These are phyloP conservation scores for Cylindricascospora bacillispora DNA, from an alignment of 1,139 yeast species.

Conservation along the genomic window DNA sequence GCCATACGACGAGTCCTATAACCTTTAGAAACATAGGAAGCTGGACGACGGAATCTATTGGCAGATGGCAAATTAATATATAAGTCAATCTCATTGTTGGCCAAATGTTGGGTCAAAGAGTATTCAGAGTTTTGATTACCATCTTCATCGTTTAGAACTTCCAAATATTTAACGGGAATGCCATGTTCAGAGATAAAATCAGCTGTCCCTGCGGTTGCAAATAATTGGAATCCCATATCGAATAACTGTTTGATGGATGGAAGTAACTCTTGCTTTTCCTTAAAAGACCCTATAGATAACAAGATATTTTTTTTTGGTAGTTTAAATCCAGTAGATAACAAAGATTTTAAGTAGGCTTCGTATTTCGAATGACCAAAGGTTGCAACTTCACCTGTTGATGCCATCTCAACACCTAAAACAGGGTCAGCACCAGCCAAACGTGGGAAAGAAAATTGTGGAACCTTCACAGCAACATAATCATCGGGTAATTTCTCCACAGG, in stretches of 20 bases:
- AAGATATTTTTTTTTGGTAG: conserved; percentile 91
- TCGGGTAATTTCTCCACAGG: conserved; percentile 83
- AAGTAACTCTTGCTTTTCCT: conserved; percentile 86
- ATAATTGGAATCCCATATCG: conserved; percentile 77
- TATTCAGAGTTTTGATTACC: conserved; percentile 79
- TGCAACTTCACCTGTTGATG: conserved; percentile 99
- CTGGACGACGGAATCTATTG: conserved; percentile 97
- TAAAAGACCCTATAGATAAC: conserved; percentile 92
- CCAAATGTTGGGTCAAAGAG: conserved; percentile 91
- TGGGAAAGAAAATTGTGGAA: conserved; percentile 96
- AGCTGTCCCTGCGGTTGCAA: conserved; percentile 98
- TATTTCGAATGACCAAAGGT: conserved; percentile 91
- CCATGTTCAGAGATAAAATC: conserved; percentile 94
- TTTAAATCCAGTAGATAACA: conserved; percentile 89
- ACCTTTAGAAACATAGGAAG: conserved; percentile 94
- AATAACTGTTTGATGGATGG: conserved; percentile 75
- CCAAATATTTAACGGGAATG: conserved; percentile 89
- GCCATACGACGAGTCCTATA: conserved; percentile 99
- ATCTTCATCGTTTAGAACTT: conserved; percentile 61
- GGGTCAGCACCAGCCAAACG: conserved; percentile 98
- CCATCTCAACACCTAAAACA: conserved; percentile 97
- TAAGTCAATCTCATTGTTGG: conserved; percentile 89
- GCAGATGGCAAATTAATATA: conserved; percentile 95
- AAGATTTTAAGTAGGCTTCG: conserved; percentile 92
- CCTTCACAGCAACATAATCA: conserved; percentile 93